Evolutionary conservation across 1,284 basidiomycete genomes (phyloP), one percentile per base, ranked within the genome.

Genomic region (Cystobasidiaceae sp.): DNA sequence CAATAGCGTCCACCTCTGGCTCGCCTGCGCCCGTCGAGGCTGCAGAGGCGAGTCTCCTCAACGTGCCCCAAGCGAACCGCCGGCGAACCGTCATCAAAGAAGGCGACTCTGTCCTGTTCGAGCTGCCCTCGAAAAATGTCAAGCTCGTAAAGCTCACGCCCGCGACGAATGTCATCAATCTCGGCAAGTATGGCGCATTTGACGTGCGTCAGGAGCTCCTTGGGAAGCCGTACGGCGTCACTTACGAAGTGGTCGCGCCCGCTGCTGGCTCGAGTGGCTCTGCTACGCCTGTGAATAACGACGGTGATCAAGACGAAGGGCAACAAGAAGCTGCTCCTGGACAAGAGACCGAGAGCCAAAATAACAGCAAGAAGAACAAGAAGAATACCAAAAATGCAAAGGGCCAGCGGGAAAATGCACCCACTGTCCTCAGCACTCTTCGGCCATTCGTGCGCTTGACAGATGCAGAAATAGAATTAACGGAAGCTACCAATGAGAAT

Each of bases 401-500:
- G 6, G 17, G 37, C 23, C 43, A 62, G 50, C 9, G 17, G 28
- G 32, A 44, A 27, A 43, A n/a, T 25, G 13, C 39, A 43, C 15
- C 34, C n/a, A 6, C 19, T 30, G 13, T 27, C 41, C 25, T 46
- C 27, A 54, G 61, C 27, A 64, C 25, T n/a, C 45, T 67, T 13
- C 43, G 41, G 15, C 46, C 37, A 4, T 45, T 50, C 13, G 45
- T 41, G 25, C 54, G 59, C 17, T 11, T 55, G 2, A 66, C 70
- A 5, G 46, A 72, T 25, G 65, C 67, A 57, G 72, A 72, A 30
- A 70, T 72, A 52, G 69, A 68, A 84, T 89, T 92, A 72, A 92
- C 89, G 4, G 87, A 89, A 65, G 90, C 90, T 0, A 93, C 77
- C 4, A 93, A 93, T 72, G 89, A 93, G 74, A 81, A 89, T 0